phyloP scores from a whole-genome alignment of 176 grass and related monocot genomes.

The Saccharum officinarum region DNA sequence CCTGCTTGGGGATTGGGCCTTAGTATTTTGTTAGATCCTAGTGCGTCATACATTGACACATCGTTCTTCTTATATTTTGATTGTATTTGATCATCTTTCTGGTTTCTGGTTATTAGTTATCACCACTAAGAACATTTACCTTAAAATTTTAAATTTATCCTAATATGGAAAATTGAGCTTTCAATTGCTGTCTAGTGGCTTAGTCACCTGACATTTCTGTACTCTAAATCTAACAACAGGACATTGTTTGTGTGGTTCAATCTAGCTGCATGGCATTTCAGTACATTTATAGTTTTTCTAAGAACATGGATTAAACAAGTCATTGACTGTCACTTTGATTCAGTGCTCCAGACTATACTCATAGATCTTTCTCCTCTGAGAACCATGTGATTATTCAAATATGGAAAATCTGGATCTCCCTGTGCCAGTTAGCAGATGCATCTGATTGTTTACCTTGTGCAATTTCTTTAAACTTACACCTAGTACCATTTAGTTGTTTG shows the following conservation, averaged over 20 bases:
- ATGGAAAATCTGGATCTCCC: neutral
- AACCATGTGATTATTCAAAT: neutral
- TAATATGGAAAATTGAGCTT: neutral
- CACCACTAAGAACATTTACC: neutral
- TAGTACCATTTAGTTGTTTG: conserved; percentile 3
- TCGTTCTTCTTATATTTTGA: neutral
- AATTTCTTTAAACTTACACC: conserved; percentile 16
- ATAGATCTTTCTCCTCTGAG: neutral
- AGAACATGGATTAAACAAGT: neutral
- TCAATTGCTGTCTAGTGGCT: neutral
- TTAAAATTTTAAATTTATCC: neutral
- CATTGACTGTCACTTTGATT: conserved; percentile 1
- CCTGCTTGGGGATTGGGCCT: neutral
- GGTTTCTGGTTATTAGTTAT: neutral
- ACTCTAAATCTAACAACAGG: neutral
- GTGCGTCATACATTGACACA: neutral
- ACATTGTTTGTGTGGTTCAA: neutral
- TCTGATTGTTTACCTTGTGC: neutral
- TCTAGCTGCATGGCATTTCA: conserved; percentile 6
- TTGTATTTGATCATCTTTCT: neutral
- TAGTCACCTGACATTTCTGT: neutral
- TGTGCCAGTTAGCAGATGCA: conserved; percentile 1
- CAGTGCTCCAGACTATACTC: neutral
- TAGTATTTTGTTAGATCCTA: neutral
- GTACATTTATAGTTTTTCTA: neutral